phyloP scores from a whole-genome alignment of 2,329 filamentous ascomycete species.

The Fusarium sp. region DNA sequence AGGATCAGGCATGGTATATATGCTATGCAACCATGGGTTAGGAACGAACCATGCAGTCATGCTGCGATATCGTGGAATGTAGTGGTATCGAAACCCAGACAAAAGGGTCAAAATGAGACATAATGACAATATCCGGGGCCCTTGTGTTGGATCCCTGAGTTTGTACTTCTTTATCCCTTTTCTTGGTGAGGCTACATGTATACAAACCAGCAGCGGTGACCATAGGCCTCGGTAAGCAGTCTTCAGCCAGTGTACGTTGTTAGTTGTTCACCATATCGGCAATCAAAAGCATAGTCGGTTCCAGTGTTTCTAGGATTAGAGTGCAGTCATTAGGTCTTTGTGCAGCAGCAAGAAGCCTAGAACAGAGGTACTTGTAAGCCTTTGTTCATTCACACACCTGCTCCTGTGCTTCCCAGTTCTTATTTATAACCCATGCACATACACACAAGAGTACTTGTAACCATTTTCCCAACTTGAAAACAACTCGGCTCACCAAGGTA shows the following conservation, averaged over 20 bases:
- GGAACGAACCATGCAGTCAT: slow-evolving; percentile 2
- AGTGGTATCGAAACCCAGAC: neutral
- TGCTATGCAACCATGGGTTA: slow-evolving; percentile 3
- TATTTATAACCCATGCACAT: slow-evolving; percentile 6
- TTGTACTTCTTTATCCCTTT: slow-evolving; percentile 1
- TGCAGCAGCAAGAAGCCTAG: slow-evolving; percentile 1
- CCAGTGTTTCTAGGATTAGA: neutral
- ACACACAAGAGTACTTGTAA: neutral
- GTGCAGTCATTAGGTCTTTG: neutral
- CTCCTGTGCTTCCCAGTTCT: neutral
- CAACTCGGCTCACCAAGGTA: neutral
- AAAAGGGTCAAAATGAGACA: slow-evolving; percentile 19
- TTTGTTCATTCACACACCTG: slow-evolving; percentile 3
- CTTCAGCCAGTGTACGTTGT: neutral
- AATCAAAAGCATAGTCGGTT: neutral
- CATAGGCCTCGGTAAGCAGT: no score
- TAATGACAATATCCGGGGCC: slow-evolving; percentile 14
- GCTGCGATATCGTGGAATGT: slow-evolving; percentile 1
- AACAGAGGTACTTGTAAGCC: neutral
- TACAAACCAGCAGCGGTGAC: neutral
- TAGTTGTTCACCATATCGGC: neutral
- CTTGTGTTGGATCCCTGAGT: neutral
- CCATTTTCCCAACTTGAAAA: neutral
- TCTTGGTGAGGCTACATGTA: slow-evolving; percentile 5
- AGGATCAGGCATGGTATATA: neutral